Percentiles rank a stretch among this genome's conserved stretches.
Conservation (phyloP, 148 eudicot genomes). For the Rhododendron vialii region DNA sequence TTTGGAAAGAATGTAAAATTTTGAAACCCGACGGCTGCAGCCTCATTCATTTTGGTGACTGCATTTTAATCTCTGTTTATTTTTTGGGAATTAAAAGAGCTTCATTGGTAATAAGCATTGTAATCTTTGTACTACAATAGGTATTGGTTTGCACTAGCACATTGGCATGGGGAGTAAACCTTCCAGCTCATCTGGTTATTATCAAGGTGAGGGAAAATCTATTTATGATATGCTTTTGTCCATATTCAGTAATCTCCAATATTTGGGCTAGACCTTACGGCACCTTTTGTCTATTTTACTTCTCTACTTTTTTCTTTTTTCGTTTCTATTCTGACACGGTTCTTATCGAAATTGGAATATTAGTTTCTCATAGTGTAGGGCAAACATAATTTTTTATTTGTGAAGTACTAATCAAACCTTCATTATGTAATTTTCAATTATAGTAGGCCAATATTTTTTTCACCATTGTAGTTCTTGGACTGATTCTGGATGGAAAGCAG, state of each 20-base stretch:
- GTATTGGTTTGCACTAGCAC: slow-evolving; percentile 98
- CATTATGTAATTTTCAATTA: neutral
- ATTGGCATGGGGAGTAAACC: slow-evolving; percentile 99
- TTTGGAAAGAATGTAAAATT: neutral
- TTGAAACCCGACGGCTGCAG: neutral
- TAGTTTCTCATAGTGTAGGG: neutral
- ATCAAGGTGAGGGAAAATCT: slow-evolving; percentile 65
- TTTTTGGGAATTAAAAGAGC: neutral
- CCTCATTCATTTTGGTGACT: neutral
- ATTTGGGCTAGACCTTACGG: neutral
- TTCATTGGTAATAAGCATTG: neutral
- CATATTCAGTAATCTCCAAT: neutral
- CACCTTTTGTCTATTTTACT: neutral
- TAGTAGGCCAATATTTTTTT: too few species aligned
- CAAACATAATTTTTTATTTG: neutral
- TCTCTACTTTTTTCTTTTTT: too few species aligned
- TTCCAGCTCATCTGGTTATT: slow-evolving; percentile 97
- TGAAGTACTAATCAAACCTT: neutral
- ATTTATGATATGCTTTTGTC: neutral
- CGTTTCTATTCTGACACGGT: neutral
- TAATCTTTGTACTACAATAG: slow-evolving; percentile 26
- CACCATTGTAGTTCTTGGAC: neutral
- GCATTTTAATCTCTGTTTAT: neutral
- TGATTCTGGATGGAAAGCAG: neutral
- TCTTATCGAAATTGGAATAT: neutral